A percentile compares a stretch with the other conserved stretches of the same genome.
These are phyloP conservation scores for Penicillium sp. DNA, from an alignment of 2,329 filamentous ascomycete genomes.

Conservation along the genomic window DNA sequence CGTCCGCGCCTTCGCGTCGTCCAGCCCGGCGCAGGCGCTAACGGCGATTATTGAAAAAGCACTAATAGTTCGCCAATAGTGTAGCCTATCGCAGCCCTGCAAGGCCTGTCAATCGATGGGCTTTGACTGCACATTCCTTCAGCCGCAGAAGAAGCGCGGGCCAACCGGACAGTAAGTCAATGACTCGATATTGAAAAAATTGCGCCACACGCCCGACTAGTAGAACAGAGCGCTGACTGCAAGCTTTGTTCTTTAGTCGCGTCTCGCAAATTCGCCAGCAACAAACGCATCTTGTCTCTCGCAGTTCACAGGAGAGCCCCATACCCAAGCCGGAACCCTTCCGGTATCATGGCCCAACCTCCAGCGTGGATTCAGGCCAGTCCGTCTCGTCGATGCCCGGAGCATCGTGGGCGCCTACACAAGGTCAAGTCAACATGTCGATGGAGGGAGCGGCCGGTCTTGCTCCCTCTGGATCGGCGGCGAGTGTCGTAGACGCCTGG, in stretches of 20 bases:
- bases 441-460: constrained; percentile 27
- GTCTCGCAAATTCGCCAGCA: constrained; percentile 45
- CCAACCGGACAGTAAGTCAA: constrained; percentile 45
- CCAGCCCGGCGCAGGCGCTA: not conserved
- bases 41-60: not conserved
- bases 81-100: constrained; percentile 46
- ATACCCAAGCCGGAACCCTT: constrained; percentile 26
- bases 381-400: constrained; percentile 26
- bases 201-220: constrained; percentile 13
- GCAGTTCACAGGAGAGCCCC: constrained; percentile 21
- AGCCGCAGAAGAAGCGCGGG: constrained; percentile 49
- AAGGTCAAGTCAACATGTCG: constrained; percentile 26
- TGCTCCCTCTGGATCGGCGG: constrained; percentile 23
- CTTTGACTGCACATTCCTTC: constrained; percentile 48
- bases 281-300: constrained; percentile 32
- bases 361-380: constrained; percentile 25
- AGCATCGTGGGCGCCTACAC: constrained; percentile 27
- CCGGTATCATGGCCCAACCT: constrained; percentile 29
- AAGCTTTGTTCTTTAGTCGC: constrained; percentile 32
- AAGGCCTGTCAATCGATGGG: constrained; percentile 44
- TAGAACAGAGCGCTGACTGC: constrained; percentile 10
- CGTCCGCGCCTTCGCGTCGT: not conserved
- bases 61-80: constrained; percentile 32
- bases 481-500: constrained; percentile 31
- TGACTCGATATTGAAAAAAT: constrained; percentile 30